Conservation (phyloP, 768 basidiomycete species). For the Leccinum ochraceum region DNA sequence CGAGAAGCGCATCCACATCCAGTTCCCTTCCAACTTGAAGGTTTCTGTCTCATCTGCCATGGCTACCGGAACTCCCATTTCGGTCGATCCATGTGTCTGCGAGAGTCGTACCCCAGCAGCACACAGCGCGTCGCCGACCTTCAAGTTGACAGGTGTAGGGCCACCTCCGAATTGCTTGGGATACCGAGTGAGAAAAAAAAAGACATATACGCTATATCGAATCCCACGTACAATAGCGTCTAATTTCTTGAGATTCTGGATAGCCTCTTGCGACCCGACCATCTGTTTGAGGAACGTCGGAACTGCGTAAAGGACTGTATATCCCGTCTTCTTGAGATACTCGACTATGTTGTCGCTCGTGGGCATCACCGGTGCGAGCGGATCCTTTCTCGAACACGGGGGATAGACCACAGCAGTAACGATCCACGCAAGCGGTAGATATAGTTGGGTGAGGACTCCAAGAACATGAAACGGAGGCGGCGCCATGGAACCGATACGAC, state of each 20-base stretch:
- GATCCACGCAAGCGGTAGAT: conserved; percentile 16
- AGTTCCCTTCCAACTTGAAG: conserved; percentile 25
- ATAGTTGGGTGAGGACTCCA: conserved; percentile 21
- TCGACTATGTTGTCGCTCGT: conserved; percentile 42
- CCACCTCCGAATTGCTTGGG: conserved; percentile 41
- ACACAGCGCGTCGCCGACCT: conserved; percentile 36
- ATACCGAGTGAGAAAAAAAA: neutral
- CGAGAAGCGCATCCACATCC: conserved; percentile 38
- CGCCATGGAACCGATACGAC: conserved; percentile 23
- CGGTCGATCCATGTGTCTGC: conserved; percentile 40
- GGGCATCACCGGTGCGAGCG: conserved; percentile 35
- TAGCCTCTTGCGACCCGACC: conserved; percentile 24
- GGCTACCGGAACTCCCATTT: conserved; percentile 17
- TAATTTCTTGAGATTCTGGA: conserved; percentile 27
- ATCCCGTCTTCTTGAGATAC: conserved; percentile 30
- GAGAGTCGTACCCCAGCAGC: conserved; percentile 35
- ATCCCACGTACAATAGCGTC: too few relatives aligned
- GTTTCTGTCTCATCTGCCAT: conserved; percentile 1
- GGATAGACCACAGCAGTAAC: conserved; percentile 27
- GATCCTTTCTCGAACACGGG: conserved; percentile 24
- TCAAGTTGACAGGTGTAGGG: conserved; percentile 31
- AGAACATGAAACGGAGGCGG: conserved; percentile 31
- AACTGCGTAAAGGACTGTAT: conserved; percentile 35
- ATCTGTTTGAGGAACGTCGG: conserved; percentile 43
- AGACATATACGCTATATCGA: too few relatives aligned